Base-by-base conservation (phyloP, 345 rosid species). In the Lagerstroemia speciosa region DNA sequence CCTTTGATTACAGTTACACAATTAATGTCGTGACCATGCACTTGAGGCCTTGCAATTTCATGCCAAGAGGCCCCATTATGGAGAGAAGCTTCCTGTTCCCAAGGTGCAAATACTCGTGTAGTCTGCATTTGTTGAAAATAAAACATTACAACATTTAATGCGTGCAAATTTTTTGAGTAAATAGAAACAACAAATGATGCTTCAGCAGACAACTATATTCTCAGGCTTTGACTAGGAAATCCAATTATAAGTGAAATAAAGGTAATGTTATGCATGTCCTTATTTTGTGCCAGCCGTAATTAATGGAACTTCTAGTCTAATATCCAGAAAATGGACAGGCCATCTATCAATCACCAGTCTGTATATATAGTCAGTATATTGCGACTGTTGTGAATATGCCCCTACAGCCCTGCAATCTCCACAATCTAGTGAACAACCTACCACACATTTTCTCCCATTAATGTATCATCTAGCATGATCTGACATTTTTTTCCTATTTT, bases 21-120 rank as follows among this genome's bases (percentile, higher is more conserved):
- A 60, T 89, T 89, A 61, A 94, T 88, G 75, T 91, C 97, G 67
- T 94, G 99, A 30, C 99, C 99, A 76, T 94, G 99, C 80, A 94
- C 82, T 82, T 94, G 97, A 74, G 99, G 99, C 45, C 95, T 89
- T 48, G 93, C 89, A 38, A 94, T 80, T 85, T 94, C 99, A 81
- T 91, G 91, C 96, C 95, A 89, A 63, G 81, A 79, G 74, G 80
- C 84, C 67, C 66, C 76, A 52, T 73, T 77, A 12, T 22, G 62
- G 48, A 30, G 69, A 68, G 81, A 74, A 31, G 78, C 78, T 58
- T 72, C 82, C 69, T 60, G 81, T 82, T 85, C 34, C 99, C 98
- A 94, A 64, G 95, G 83, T 46, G 90, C 89, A 85, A 88, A 91
- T 66, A 84, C 77, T 38, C 93, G 98, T 34, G 87, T 75, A 29